Base-by-base conservation (phyloP, 495 filamentous ascomycete species). In the Aspergillus mulundensis region DNA sequence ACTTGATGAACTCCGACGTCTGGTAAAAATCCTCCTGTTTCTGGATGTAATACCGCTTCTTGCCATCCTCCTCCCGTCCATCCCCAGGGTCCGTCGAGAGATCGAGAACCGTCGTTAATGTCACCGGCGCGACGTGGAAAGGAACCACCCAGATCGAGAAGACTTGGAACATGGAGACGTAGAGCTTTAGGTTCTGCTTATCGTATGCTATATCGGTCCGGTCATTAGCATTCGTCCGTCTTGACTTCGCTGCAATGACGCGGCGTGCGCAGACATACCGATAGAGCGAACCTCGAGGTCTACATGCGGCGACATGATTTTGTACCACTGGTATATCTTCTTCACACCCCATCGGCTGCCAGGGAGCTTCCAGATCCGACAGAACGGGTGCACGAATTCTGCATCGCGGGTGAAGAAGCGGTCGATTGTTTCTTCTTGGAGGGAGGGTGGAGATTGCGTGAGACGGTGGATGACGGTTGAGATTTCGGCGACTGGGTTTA, bases 1-100 rank as follows among this genome's bases (percentile, higher is more conserved):
- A 95, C 58, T 86, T 86, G 43, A 94, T 69, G 60, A 89, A 87
- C 61, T 96, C 85, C 28, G 87, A 85, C 3, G 83, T 75, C 66
- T 94, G 90, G 61, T 96, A 96, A 18, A 91, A 70, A 62, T 96
- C 91, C 56, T 94, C 84, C 63, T 96, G 91, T 34, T 74, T 77
- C 11, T 72, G 61, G 61, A 96, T 91, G 61, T 84, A 86, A 69
- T 89, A 93, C 15, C 66, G 44, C n/a, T 66, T 65, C 14, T 62
- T 58, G 0, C 60, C 66, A 39, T 70, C 72, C 8, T 23, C 39
- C 41, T 60, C 57, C 1, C 39, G 15, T 7, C 16, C 52, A 40
- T 69, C 62, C 15, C 50, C 66, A 1, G 66, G 47, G 18, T 64
- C 58, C 0, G 55, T 58, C 2, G 68, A 73, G 5, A 94, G 79